Conservation (phyloP, 768 basidiomycete genomes). For the Rhodotorula taiwanensis region DNA sequence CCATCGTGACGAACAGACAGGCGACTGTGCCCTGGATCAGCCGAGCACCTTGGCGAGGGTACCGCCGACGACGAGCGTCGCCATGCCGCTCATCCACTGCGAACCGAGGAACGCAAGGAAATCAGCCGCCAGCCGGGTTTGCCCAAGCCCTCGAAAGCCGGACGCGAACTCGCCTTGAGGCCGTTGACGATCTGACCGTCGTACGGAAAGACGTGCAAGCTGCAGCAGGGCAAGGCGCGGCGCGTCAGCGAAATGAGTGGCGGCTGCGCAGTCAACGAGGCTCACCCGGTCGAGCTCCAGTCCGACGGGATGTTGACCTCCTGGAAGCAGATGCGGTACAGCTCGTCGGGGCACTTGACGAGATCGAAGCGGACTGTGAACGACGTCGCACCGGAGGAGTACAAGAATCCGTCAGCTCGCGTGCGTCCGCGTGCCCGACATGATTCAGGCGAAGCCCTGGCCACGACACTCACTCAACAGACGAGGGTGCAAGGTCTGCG, state of each 20-base stretch:
- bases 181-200: slow-evolving; percentile 17
- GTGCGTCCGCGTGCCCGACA: no score
- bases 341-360: slow-evolving; percentile 8
- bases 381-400: no score
- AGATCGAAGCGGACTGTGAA: slow-evolving; percentile 17
- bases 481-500: slow-evolving; percentile 19
- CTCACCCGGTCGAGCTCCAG: slow-evolving; percentile 19
- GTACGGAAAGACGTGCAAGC: slow-evolving; percentile 15
- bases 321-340: slow-evolving; percentile 25
- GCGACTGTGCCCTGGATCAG: no score
- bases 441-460: no score
- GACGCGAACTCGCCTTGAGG: slow-evolving; percentile 14
- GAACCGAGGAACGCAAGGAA: no score
- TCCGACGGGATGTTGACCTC: slow-evolving; percentile 26
- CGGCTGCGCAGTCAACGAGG: no score
- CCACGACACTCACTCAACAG: slow-evolving; percentile 14
- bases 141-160: neutral
- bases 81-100: slow-evolving; percentile 18
- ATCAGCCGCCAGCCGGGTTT: no score
- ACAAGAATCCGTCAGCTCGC: no score
- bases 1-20: no score
- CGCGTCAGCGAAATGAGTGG: no score
- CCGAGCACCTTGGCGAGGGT: neutral
- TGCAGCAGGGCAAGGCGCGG: no score
- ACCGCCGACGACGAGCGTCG: slow-evolving; percentile 20